phyloP scores from a whole-genome alignment of 352 stramenopile species.

The Phytophthora rubi region DNA sequence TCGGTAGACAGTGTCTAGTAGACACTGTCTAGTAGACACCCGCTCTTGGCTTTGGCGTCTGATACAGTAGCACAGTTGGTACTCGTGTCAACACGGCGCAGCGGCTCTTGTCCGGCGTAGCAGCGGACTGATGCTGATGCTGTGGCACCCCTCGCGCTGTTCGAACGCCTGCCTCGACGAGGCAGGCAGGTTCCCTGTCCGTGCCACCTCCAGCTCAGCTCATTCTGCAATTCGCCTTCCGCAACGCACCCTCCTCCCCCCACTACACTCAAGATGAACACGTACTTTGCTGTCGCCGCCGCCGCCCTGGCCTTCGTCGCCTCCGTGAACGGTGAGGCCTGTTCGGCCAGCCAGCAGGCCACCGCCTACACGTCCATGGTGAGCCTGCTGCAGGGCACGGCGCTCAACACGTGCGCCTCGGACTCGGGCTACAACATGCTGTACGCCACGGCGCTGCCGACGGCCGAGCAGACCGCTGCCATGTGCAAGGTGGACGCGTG shows the following conservation, averaged over 20 bases:
- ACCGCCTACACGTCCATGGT: slow-evolving; percentile 36
- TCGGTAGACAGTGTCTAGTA: too few species aligned
- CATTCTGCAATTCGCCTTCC: slow-evolving; percentile 44
- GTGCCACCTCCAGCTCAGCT: slow-evolving; percentile 1
- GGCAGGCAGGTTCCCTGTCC: too few species aligned
- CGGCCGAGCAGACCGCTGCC: slow-evolving; percentile 36
- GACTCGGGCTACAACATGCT: slow-evolving; percentile 49
- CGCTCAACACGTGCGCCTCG: slow-evolving; percentile 28
- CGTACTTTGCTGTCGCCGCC: slow-evolving; percentile 36
- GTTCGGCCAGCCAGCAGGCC: slow-evolving; percentile 22
- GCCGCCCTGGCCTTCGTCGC: slow-evolving; percentile 35
- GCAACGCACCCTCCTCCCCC: slow-evolving; percentile 6
- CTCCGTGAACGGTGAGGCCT: slow-evolving; percentile 38
- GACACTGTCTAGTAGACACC: background rate
- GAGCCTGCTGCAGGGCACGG: slow-evolving; percentile 16
- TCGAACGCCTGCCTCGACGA: background rate
- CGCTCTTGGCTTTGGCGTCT: background rate
- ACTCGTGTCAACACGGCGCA: background rate
- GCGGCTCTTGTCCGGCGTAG: slow-evolving; percentile 16
- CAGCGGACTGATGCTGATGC: background rate
- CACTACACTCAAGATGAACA: slow-evolving; percentile 34
- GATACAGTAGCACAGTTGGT: background rate
- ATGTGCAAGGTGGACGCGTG: slow-evolving; percentile 47
- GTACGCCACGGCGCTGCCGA: slow-evolving; percentile 35
- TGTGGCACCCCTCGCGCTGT: slow-evolving; percentile 10